These are phyloP conservation scores for Chenopodium quinoa DNA, from an alignment of 148 eudicot species.

Conservation along the genomic window DNA sequence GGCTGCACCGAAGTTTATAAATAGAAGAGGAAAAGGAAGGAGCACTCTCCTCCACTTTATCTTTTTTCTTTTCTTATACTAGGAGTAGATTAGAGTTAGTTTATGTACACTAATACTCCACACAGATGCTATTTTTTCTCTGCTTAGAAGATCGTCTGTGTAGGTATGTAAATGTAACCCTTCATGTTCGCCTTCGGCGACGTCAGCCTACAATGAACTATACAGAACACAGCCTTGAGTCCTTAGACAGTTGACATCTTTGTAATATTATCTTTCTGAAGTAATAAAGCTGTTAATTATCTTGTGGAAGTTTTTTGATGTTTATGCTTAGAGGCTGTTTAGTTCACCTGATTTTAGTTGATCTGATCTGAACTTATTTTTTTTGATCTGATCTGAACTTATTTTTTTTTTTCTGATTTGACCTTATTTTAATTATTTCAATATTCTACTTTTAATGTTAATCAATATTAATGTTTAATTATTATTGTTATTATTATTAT, in stretches of 20 bases:
- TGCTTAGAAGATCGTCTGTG: background rate
- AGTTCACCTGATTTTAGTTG: too few species aligned
- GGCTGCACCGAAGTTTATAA: background rate
- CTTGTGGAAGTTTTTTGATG: background rate
- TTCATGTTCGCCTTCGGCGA: background rate
- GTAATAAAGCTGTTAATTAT: background rate
- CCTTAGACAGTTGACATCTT: background rate
- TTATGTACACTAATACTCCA: background rate
- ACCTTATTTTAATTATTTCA: too few species aligned
- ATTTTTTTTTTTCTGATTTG: too few species aligned
- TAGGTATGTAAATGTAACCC: background rate
- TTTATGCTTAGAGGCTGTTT: too few species aligned
- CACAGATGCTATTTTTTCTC: background rate
- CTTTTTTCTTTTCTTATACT: background rate
- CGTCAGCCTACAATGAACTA: background rate
- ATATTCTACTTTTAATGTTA: too few species aligned
- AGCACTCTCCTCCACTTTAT: background rate
- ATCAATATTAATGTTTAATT: too few species aligned
- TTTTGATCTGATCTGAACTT: too few species aligned
- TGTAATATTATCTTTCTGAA: background rate
- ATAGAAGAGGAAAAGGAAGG: background rate
- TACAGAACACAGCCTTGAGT: background rate
- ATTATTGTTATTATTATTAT: too few species aligned
- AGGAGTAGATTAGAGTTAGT: background rate
- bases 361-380: too few species aligned